Evolutionary conservation across 2,329 filamentous ascomycete genomes (phyloP), one percentile per base, ranked within the genome.

Genomic region (Ceratocystiopsis sp.): DNA sequence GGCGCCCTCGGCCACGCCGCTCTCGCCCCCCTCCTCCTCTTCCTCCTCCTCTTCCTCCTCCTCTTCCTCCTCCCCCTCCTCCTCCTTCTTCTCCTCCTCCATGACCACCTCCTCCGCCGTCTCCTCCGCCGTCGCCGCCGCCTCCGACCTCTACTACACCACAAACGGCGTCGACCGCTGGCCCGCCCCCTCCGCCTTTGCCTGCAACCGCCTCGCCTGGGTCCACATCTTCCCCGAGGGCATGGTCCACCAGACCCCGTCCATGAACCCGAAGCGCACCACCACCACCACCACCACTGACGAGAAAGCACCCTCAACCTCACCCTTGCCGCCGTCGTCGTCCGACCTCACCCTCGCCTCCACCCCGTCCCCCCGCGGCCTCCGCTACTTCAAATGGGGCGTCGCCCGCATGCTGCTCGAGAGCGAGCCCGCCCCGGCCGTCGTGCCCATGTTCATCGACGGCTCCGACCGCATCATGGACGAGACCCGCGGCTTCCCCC

Each of bases 311-410:
- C 19, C 19, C 19, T 21, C 19, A 8, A 29, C 5, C 25, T 29
- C 25, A 8, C 25, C 25, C 5, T 11, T 11, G 25, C 25, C 25
- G 19, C 19, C 19, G 19, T 21, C 19, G 19, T 21, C 19, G 25
- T 29, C 25, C 10, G 25, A 29, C 5, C 25, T 29, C 25, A 8
- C 25, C 25, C 5, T 11, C 9, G 25, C 25, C 25, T 8, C 25
- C 25, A 11, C 5, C 25, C 25, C 25, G 25, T 29, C 25, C 9
- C 6, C 9, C 25, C 76, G 78, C 53, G 75, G 79, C 9, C 79
- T 96, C 68, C 81, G 91, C 29, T 98, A 98, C 63, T 96, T 96
- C 73, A 95, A 94, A 65, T 98, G 91, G 91, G 91, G 91, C 1
- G 70, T 96, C 2, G 85, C 89, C 8, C 76, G 91, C 2, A 69